A percentile compares a stretch with the other conserved stretches of the same genome.
phyloP scores from a whole-genome alignment of 768 basidiomycete species.

The Panaeolus papilionaceus region DNA sequence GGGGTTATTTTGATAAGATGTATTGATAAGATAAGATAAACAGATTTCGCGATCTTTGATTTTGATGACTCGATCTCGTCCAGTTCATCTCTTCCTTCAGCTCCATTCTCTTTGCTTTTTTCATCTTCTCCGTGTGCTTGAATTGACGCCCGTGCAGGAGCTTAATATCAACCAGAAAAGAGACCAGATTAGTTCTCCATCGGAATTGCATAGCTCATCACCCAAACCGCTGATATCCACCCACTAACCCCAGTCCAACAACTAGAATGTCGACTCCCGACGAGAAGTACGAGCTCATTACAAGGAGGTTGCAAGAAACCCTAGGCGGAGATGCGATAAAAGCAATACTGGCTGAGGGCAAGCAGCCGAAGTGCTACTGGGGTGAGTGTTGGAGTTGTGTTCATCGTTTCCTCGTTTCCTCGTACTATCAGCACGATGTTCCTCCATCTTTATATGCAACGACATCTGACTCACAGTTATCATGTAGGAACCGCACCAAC shows the following conservation, averaged over 20 bases:
- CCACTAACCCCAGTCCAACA: background rate
- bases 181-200: no score
- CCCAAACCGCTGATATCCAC: background rate
- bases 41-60: background rate
- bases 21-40: background rate
- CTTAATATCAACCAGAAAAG: no score
- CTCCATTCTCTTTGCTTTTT: background rate
- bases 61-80: background rate
- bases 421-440: background rate
- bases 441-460: background rate
- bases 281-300: constrained; percentile 82
- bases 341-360: constrained; percentile 76
- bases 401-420: background rate
- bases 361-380: constrained; percentile 89
- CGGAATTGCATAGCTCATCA: no score
- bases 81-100: background rate
- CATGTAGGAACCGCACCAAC: constrained; percentile 87
- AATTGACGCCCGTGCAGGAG: no score
- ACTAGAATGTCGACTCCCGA: constrained; percentile 43
- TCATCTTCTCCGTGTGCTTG: no score
- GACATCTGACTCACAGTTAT: constrained; percentile 16
- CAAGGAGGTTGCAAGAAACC: constrained; percentile 84
- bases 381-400: constrained; percentile 55
- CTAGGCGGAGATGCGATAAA: constrained; percentile 88
- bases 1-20: background rate